Conservation (phyloP, 441 rosid species). For the Mallotus repandus region DNA sequence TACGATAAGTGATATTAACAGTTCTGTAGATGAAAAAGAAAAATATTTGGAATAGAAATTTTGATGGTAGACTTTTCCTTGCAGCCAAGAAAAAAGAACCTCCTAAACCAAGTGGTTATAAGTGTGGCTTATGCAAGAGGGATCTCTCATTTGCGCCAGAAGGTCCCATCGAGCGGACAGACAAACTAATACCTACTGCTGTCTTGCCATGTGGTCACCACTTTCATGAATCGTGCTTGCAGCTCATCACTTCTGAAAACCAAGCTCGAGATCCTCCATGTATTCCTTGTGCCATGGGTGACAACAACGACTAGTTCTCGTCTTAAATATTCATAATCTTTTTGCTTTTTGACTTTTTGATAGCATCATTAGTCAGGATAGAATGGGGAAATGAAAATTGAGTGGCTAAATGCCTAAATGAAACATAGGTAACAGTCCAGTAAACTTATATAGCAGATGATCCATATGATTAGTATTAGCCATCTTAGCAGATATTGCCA, state of each 20-base stretch:
- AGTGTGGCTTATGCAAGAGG: conserved; percentile 46
- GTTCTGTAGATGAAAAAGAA: background rate
- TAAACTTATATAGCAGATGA: background rate
- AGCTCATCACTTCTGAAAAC: conserved; percentile 37
- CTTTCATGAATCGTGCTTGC: conserved; percentile 46
- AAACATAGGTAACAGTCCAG: background rate
- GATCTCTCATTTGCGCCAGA: conserved; percentile 43
- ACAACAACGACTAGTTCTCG: conserved; percentile 15
- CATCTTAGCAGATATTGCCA: background rate
- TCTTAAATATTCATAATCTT: conserved; percentile 2
- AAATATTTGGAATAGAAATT: background rate
- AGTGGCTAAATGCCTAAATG: background rate
- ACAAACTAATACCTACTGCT: conserved; percentile 27
- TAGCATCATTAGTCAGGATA: conserved; percentile 7
- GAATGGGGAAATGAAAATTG: background rate
- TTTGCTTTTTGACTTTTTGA: background rate
- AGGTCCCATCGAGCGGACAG: conserved; percentile 33
- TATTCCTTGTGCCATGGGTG: conserved; percentile 41
- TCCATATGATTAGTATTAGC: background rate
- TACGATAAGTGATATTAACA: background rate
- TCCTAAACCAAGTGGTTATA: conserved; percentile 26
- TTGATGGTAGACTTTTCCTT: background rate
- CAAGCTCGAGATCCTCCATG: conserved; percentile 42
- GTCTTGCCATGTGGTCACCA: conserved; percentile 48
- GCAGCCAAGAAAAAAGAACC: conserved; percentile 24